These are phyloP conservation scores for Crassisporium funariophilum DNA, from an alignment of 768 basidiomycete genomes.

Conservation along the genomic window DNA sequence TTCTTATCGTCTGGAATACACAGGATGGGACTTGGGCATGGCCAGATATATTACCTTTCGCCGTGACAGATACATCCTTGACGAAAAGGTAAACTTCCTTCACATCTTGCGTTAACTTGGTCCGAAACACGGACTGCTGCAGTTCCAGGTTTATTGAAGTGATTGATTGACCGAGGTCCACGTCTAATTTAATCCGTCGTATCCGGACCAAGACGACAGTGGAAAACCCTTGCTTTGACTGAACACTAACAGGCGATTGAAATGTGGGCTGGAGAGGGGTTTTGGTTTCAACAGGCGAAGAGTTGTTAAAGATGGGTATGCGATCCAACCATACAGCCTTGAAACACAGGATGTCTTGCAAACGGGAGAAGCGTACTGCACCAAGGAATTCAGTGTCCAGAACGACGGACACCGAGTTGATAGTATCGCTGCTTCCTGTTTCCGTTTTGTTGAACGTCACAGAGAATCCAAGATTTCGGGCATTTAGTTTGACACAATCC, in stretches of 20 bases:
- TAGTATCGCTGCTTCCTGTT: constrained; percentile 31
- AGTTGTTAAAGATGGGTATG: constrained; percentile 71
- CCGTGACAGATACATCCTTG: constrained; percentile 63
- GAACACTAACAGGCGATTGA: constrained; percentile 12
- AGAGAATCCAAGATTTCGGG: constrained; percentile 81
- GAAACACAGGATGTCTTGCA: constrained; percentile 93
- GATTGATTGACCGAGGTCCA: constrained; percentile 88
- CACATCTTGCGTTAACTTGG: constrained; percentile 58
- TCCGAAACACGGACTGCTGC: constrained; percentile 62
- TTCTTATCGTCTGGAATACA: constrained; percentile 73
- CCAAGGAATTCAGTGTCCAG: constrained; percentile 87
- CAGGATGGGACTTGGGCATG: constrained; percentile 66
- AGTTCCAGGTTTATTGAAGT: constrained; percentile 69
- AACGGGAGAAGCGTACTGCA: constrained; percentile 76
- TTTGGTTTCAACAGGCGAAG: constrained; percentile 27
- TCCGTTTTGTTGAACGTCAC: constrained; percentile 64
- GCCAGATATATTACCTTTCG: constrained; percentile 75
- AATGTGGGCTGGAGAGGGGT: constrained; percentile 20
- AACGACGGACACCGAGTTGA: constrained; percentile 68
- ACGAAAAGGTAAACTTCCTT: constrained; percentile 71
- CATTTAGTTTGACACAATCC: constrained; percentile 78
- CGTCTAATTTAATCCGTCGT: constrained; percentile 69
- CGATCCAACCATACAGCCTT: constrained; percentile 94
- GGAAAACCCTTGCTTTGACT: constrained; percentile 47
- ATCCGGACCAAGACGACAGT: constrained; percentile 71